Base-by-base conservation (phyloP, 164 flowering plant genomes). In the Berberis vulgaris region DNA sequence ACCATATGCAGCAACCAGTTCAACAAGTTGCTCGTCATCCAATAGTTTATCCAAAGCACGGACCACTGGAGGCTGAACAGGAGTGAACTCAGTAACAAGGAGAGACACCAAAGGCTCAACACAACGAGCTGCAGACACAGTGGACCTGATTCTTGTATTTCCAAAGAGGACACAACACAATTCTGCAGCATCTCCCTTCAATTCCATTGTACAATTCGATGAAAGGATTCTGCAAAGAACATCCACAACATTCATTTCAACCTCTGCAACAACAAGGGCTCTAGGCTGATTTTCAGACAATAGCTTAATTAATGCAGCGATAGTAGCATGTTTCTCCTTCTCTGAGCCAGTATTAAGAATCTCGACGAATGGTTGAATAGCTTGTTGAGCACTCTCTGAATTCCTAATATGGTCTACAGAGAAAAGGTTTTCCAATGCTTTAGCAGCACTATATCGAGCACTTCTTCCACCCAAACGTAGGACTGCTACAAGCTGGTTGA, bases 131-230 rank as follows among this genome's bases (percentile, higher is more conserved):
- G 99, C 98, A 67, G 91, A 92, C 76, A 86, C 65, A 13, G 97
- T 89, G 26, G 97, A 91, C 72, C 98, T 80, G 59, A 91, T 89
- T 73, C 90, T 81, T 50, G 72, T 88, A 75, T 89, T 95, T 64
- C 87, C 89, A 70, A 91, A 95, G 52, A 95, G 85, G 64, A 67
- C 97, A 74, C 82, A 75, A 70, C 99, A 95, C 54, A 95, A 78
- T 72, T 95, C 97, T 54, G 98, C 98, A 61, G 97, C 97, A 82
- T 88, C 95, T 47, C 98, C 97, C 73, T 88, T 95, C 71, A 95
- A 73, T 56, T 95, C 99, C 80, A 87, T 80, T 26, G 99, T 84
- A 73, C 90, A 89, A 72, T 82, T 86, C 40, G 99, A 88, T n/a
- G 94, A 82, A 57, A 95, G 94, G 63, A 95, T 91, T 66, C 85